Percentiles rank a stretch among this genome's conserved stretches.
Conservation (phyloP, 108 stramenopile species). For the Schizochytrium sp. region DNA sequence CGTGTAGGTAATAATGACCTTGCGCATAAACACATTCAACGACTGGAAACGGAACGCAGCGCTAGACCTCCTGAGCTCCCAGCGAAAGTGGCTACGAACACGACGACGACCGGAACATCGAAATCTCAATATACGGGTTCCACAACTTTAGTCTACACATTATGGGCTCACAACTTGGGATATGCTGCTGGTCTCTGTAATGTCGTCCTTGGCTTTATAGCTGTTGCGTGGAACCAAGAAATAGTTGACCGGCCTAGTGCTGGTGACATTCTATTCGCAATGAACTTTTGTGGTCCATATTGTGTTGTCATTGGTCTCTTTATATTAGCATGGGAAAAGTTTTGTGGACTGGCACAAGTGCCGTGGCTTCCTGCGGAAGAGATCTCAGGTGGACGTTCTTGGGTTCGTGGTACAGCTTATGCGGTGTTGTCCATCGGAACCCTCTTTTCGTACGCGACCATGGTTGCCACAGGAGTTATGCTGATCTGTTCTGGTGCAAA, state of each 20-base stretch:
- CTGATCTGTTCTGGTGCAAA: not conserved
- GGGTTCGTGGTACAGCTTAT: not conserved
- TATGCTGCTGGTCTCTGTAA: not conserved
- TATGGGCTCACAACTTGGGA: constrained; percentile 8
- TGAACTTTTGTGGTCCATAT: constrained; percentile 40
- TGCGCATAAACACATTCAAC: too few relatives aligned
- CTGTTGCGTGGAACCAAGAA: constrained; percentile 15
- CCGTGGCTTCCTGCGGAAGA: constrained; percentile 1
- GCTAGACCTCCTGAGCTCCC: not conserved
- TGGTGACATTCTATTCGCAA: not conserved
- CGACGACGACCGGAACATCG: not conserved
- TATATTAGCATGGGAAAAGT: not conserved
- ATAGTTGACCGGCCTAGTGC: not conserved
- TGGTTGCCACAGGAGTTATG: not conserved
- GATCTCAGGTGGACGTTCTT: not conserved
- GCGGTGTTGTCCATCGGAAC: not conserved
- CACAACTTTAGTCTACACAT: not conserved
- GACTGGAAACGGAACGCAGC: too few relatives aligned
- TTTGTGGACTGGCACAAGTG: not conserved
- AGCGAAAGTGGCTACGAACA: not conserved
- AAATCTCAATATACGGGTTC: not conserved
- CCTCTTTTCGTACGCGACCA: constrained; percentile 39
- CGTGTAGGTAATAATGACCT: too few relatives aligned
- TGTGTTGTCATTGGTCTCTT: constrained; percentile 5
- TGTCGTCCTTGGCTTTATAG: not conserved